Percentiles rank a stretch among this genome's conserved stretches.
Evolutionary conservation across 1,284 basidiomycete genomes (phyloP).

Genomic region (Anthracocystis panici-leucophaei): DNA sequence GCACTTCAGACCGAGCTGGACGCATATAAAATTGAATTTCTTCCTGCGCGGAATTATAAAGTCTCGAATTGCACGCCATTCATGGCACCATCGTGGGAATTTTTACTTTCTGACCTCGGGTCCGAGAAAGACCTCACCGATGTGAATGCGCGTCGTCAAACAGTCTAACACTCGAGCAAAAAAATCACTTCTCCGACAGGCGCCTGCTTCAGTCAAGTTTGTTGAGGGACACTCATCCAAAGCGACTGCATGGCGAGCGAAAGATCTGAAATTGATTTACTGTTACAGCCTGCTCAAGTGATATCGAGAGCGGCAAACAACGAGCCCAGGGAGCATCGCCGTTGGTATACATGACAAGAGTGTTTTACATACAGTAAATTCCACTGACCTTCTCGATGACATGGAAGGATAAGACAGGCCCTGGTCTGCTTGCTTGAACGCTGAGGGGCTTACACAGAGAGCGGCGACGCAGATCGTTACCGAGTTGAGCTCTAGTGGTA

Average conservation of each 20-base stretch:
- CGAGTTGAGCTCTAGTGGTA: constrained; percentile 7
- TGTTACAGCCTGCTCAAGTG: constrained; percentile 6
- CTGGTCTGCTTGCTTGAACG: neutral
- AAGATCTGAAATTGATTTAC: neutral
- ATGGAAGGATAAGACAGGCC: neutral
- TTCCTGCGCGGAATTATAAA: neutral
- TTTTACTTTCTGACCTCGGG: constrained; percentile 4
- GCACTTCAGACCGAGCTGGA: neutral
- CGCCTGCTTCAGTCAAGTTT: neutral
- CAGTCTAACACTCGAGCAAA: constrained; percentile 2
- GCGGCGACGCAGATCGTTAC: neutral
- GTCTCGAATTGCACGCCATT: neutral
- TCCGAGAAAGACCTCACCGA: constrained; percentile 2
- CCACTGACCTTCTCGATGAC: no score
- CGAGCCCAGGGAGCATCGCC: neutral
- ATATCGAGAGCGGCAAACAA: neutral
- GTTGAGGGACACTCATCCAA: neutral
- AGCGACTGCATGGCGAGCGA: neutral
- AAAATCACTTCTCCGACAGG: no score
- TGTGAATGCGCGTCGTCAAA: neutral
- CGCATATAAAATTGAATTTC: neutral
- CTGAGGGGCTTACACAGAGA: neutral
- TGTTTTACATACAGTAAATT: neutral
- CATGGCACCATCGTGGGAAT: constrained; percentile 18
- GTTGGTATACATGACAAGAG: constrained; percentile 1